These are phyloP conservation scores for Penicillium rolfsii DNA, from an alignment of 2,329 filamentous ascomycete species.

Conservation along the genomic window DNA sequence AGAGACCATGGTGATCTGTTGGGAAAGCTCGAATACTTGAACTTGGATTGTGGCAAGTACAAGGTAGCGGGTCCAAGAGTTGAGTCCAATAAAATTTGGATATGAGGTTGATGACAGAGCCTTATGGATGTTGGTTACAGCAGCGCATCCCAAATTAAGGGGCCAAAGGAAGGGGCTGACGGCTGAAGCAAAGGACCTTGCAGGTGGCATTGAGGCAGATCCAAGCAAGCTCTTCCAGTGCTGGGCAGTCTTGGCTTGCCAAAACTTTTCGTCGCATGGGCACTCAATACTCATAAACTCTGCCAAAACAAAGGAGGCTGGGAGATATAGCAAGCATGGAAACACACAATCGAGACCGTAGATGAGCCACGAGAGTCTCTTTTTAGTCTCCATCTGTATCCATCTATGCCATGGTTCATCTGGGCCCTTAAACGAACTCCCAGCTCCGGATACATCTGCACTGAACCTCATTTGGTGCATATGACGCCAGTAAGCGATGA, in stretches of 20 bases:
- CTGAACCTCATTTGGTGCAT: not conserved
- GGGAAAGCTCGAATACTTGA: constrained; percentile 8
- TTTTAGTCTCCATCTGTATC: constrained; percentile 5
- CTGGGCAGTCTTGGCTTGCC: constrained; percentile 10
- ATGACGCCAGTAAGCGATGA: not conserved
- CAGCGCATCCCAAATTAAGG: not conserved
- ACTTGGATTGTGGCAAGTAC: constrained; percentile 9
- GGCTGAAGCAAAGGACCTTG: constrained; percentile 3
- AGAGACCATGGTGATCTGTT: not conserved
- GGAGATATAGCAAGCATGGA: constrained; percentile 12
- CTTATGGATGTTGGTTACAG: not conserved
- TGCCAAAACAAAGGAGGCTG: constrained; percentile 2
- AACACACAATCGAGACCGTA: constrained; percentile 11
- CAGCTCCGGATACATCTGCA: no score
- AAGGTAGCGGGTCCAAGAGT: constrained; percentile 10
- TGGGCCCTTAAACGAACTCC: not conserved
- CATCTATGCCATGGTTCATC: constrained; percentile 8
- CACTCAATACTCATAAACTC: constrained; percentile 10
- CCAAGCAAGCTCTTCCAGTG: constrained; percentile 9
- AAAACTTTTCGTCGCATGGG: constrained; percentile 11
- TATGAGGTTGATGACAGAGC: not conserved
- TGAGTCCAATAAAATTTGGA: constrained; percentile 1
- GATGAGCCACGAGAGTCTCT: constrained; percentile 10
- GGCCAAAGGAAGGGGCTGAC: constrained; percentile 6
- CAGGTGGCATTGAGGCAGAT: constrained; percentile 5